These are phyloP conservation scores for Rhododendron ferrugineum DNA, from an alignment of 148 eudicot species.

Conservation along the genomic window DNA sequence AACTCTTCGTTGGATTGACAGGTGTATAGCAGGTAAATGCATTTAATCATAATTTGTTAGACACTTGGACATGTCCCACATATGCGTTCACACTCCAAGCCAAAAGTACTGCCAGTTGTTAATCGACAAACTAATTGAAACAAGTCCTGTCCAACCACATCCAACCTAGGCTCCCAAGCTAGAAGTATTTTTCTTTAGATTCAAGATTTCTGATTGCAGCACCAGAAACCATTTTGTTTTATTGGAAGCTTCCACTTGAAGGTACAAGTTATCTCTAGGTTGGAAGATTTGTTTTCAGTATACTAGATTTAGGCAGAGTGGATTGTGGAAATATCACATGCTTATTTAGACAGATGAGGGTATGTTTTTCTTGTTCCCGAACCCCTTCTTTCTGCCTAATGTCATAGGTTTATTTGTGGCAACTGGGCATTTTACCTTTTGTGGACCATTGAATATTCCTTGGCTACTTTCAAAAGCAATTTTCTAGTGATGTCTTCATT, in stretches of 20 bases:
- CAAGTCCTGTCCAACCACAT: background rate
- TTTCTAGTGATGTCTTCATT: background rate
- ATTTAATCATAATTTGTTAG: background rate
- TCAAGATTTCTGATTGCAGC: background rate
- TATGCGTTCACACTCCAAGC: background rate
- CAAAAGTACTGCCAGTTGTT: background rate
- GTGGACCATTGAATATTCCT: background rate
- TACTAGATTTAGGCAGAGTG: background rate
- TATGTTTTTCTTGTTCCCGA: background rate
- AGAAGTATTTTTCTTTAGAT: background rate
- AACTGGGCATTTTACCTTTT: background rate
- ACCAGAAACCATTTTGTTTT: background rate
- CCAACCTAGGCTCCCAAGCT: background rate
- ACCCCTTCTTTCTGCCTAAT: background rate
- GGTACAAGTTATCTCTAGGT: background rate
- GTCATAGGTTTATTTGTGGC: background rate
- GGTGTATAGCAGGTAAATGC: constrained; percentile 69
- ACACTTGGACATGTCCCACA: background rate
- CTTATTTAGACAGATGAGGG: background rate
- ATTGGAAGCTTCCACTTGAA: background rate
- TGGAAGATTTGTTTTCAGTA: background rate
- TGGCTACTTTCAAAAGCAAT: background rate
- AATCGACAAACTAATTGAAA: background rate
- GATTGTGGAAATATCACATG: background rate
- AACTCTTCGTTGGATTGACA: constrained; percentile 93